phyloP scores from a whole-genome alignment of 2,329 filamentous ascomycete species.

The Aspergillus fumigatiaffinis region DNA sequence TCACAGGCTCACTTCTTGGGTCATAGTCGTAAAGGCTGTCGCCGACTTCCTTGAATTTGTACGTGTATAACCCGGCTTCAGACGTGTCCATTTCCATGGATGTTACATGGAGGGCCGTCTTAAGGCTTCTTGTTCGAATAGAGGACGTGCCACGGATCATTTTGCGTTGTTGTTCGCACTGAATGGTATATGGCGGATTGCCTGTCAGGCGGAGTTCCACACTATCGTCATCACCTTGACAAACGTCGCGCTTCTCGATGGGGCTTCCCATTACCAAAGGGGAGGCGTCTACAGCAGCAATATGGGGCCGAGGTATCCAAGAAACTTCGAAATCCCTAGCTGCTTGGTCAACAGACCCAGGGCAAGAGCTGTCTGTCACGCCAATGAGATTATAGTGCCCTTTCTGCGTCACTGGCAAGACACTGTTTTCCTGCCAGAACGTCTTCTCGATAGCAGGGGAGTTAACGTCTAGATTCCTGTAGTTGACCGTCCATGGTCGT shows the following conservation, averaged over 20 bases:
- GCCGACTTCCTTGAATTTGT: slow-evolving; percentile 76
- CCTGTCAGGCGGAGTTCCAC: slow-evolving; percentile 78
- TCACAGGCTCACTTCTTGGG: slow-evolving; percentile 61
- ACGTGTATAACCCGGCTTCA: slow-evolving; percentile 78
- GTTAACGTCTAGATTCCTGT: slow-evolving; percentile 62
- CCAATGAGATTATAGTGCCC: slow-evolving; percentile 78
- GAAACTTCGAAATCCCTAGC: slow-evolving; percentile 74
- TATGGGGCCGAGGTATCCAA: slow-evolving; percentile 78
- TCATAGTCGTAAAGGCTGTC: slow-evolving; percentile 83
- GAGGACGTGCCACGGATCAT: slow-evolving; percentile 62
- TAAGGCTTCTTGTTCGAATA: slow-evolving; percentile 66
- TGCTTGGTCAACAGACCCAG: slow-evolving; percentile 70
- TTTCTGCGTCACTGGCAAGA: slow-evolving; percentile 60
- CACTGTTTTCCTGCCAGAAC: slow-evolving; percentile 60
- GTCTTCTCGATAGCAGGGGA: slow-evolving; percentile 48
- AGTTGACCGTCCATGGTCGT: slow-evolving; percentile 76
- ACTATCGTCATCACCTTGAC: slow-evolving; percentile 88
- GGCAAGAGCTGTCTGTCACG: slow-evolving; percentile 75
- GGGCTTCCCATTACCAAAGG: slow-evolving; percentile 51
- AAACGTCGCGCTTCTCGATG: slow-evolving; percentile 76
- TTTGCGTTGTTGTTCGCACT: slow-evolving; percentile 75
- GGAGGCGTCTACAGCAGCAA: slow-evolving; percentile 53
- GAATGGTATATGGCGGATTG: slow-evolving; percentile 75
- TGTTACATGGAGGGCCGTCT: slow-evolving; percentile 70
- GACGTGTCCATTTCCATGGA: slow-evolving; percentile 82